Conservation (phyloP, 2,329 filamentous ascomycete species). For the Pseudopithomyces maydicus region DNA sequence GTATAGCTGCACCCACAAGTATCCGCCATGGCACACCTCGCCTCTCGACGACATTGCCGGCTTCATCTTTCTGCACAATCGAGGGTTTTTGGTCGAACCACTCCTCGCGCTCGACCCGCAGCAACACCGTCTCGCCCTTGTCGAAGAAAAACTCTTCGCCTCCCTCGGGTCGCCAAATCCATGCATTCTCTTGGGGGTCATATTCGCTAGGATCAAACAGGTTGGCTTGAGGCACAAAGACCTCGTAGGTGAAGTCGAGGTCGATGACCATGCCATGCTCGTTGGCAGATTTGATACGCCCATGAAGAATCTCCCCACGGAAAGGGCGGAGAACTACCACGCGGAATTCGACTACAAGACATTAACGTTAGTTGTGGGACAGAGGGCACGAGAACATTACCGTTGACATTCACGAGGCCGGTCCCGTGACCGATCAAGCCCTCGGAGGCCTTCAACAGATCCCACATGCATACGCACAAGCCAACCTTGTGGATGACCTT, state of each 20-base stretch:
- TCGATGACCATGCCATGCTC: conserved; percentile 76
- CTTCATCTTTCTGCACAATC: conserved; percentile 68
- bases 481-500: conserved; percentile 96
- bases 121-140: conserved; percentile 83
- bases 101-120: conserved; percentile 83
- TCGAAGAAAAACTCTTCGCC: conserved; percentile 83
- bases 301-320: conserved; percentile 89
- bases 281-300: conserved; percentile 77
- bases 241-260: conserved; percentile 93
- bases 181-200: conserved; percentile 76
- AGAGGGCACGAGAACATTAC: conserved; percentile 51
- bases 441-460: conserved; percentile 86
- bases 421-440: conserved; percentile 92
- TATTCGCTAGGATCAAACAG: conserved; percentile 61
- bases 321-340: conserved; percentile 94
- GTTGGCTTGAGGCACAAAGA: conserved; percentile 68
- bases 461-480: conserved; percentile 91
- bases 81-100: conserved; percentile 93
- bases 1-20: conserved; percentile 42
- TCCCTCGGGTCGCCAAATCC: conserved; percentile 79
- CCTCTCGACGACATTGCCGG: conserved; percentile 63
- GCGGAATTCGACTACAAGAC: conserved; percentile 78
- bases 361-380: not conserved
- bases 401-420: conserved; percentile 92
- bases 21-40: conserved; percentile 74